These are phyloP conservation scores for Parafenestella ontariensis DNA, from an alignment of 2,329 filamentous ascomycete genomes.

Conservation along the genomic window DNA sequence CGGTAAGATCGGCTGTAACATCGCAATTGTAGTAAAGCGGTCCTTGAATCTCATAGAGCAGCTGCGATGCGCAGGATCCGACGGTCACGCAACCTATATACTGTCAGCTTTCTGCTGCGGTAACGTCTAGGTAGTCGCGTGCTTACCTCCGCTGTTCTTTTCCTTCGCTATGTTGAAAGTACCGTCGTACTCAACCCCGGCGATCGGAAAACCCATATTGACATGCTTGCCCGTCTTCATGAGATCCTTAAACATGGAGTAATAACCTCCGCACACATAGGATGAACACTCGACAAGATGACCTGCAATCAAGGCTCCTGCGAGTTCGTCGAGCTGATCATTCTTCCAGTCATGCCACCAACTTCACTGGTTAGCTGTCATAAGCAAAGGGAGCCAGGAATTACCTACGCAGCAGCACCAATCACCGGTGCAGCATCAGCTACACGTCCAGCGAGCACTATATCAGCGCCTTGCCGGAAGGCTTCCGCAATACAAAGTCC, in stretches of 20 bases:
- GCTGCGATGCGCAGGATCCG: conserved; percentile 39
- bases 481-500: conserved; percentile 52
- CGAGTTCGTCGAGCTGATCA: conserved; percentile 47
- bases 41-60: conserved; percentile 55
- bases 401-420: conserved; percentile 49
- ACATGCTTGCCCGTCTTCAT: conserved; percentile 45
- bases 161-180: conserved; percentile 58
- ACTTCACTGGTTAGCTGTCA: no score
- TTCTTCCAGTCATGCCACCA: conserved; percentile 52
- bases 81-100: conserved; percentile 26
- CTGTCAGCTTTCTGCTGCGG: no score
- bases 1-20: conserved; percentile 59
- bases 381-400: no score
- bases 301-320: conserved; percentile 46
- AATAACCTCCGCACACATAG: conserved; percentile 53
- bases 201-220: conserved; percentile 41
- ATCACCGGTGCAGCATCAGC: conserved; percentile 54
- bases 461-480: conserved; percentile 50
- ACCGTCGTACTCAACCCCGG: conserved; percentile 55
- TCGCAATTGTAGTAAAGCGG: conserved; percentile 61
- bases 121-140: no score
- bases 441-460: conserved; percentile 54
- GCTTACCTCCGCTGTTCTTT: conserved; percentile 46
- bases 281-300: conserved; percentile 54
- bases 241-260: conserved; percentile 50